phyloP scores from a whole-genome alignment of 768 basidiomycete species.

The Dendrothele bispora region DNA sequence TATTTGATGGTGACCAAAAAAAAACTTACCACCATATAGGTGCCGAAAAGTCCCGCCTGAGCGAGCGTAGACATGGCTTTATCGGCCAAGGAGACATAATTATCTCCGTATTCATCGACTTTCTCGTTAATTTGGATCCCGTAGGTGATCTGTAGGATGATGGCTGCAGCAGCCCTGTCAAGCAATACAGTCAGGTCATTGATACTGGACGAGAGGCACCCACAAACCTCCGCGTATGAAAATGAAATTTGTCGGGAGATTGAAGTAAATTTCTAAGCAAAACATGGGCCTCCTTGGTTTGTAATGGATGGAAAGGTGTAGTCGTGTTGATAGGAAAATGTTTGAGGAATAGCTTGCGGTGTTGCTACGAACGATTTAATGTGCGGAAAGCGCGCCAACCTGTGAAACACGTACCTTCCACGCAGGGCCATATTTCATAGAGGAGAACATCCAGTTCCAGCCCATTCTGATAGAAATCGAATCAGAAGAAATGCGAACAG shows the following conservation, averaged over 20 bases:
- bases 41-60: conserved; percentile 41
- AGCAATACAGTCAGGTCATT: not conserved
- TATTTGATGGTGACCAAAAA: not conserved
- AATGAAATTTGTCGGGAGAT: conserved; percentile 34
- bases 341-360: conserved; percentile 37
- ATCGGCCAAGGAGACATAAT: conserved; percentile 41
- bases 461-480: conserved; percentile 36
- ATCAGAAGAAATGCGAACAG: not conserved
- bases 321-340: conserved; percentile 30
- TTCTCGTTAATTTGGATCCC: conserved; percentile 26
- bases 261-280: conserved; percentile 36
- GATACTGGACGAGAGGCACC: not conserved
- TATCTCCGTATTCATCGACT: conserved; percentile 35
- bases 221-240: conserved; percentile 36
- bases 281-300: conserved; percentile 35
- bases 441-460: conserved; percentile 46
- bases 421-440: conserved; percentile 34
- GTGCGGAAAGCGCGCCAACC: not conserved
- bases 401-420: conserved; percentile 23
- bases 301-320: conserved; percentile 25
- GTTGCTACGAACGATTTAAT: conserved; percentile 18
- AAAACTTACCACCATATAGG: conserved; percentile 39
- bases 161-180: conserved; percentile 33
- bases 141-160: conserved; percentile 42
- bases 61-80: conserved; percentile 34